A percentile compares a stretch with the other conserved stretches of the same genome.
Evolutionary conservation across 768 basidiomycete genomes (phyloP).

Genomic region (Sarcodon aspratus): DNA sequence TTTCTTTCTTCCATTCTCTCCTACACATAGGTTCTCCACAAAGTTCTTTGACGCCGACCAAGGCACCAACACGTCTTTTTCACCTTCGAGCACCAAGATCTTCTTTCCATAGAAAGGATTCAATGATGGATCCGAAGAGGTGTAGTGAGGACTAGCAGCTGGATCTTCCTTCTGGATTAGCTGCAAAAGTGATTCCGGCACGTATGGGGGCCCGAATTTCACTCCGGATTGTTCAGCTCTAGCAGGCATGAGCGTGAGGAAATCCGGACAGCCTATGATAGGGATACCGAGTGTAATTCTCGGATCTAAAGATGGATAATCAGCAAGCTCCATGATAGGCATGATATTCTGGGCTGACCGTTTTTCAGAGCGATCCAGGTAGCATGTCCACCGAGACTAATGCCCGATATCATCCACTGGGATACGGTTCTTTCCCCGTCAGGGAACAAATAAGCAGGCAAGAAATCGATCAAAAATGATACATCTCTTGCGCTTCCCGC

Average conservation of each 20-base stretch:
- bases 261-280: slow-evolving; percentile 61
- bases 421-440: slow-evolving; percentile 43
- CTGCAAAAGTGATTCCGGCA: slow-evolving; percentile 41
- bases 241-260: slow-evolving; percentile 37
- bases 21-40: slow-evolving; percentile 43
- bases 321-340: no score
- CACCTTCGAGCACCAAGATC: slow-evolving; percentile 63
- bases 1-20: slow-evolving; percentile 40
- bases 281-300: slow-evolving; percentile 31
- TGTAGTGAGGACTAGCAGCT: slow-evolving; percentile 24
- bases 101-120: slow-evolving; percentile 66
- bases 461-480: slow-evolving; percentile 71
- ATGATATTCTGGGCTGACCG: slow-evolving; percentile 29
- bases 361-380: slow-evolving; percentile 60
- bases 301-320: slow-evolving; percentile 20
- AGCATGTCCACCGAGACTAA: slow-evolving; percentile 79
- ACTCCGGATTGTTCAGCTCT: slow-evolving; percentile 40
- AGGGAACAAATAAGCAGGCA: slow-evolving; percentile 68
- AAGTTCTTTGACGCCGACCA: slow-evolving; percentile 45
- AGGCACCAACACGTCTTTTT: slow-evolving; percentile 54
- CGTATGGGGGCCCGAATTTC: slow-evolving; percentile 35
- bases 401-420: slow-evolving; percentile 64
- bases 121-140: slow-evolving; percentile 47
- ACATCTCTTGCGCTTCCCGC: slow-evolving; percentile 67
- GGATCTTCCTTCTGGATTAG: slow-evolving; percentile 39